Evolutionary conservation across 495 filamentous ascomycete genomes (phyloP).

Genomic region (Aspergillus homomorphus): DNA sequence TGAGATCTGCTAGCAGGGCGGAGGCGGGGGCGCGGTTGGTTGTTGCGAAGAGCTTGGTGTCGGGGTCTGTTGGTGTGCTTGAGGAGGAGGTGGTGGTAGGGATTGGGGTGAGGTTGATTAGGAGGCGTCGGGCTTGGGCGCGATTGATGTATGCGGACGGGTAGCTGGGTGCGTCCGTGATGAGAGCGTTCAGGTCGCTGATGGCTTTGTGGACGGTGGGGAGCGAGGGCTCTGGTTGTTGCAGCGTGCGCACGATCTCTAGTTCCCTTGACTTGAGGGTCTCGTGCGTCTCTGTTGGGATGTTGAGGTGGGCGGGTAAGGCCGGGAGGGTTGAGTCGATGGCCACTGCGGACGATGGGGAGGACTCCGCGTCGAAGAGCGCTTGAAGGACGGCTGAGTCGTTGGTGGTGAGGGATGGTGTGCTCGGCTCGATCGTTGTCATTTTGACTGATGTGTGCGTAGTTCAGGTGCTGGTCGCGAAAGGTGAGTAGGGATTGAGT

Average conservation of each 20-base stretch:
- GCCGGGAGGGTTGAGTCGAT: slow-evolving; percentile 58
- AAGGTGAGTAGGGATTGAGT: neutral
- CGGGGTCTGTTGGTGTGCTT: slow-evolving; percentile 10
- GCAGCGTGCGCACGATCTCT: slow-evolving; percentile 31
- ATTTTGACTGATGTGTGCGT: slow-evolving; percentile 15
- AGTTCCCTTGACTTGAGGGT: slow-evolving; percentile 29
- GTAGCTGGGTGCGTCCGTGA: slow-evolving; percentile 60
- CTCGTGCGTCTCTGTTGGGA: slow-evolving; percentile 21
- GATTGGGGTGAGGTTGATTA: slow-evolving; percentile 22
- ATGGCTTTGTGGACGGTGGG: slow-evolving; percentile 30
- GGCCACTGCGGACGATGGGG: slow-evolving; percentile 50
- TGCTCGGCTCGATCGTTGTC: slow-evolving; percentile 42
- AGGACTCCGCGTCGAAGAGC: slow-evolving; percentile 76
- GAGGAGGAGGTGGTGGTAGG: slow-evolving; percentile 6
- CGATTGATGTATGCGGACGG: slow-evolving; percentile 75
- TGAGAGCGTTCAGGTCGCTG: slow-evolving; percentile 49
- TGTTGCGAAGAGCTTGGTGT: slow-evolving; percentile 19
- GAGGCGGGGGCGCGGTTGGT: slow-evolving; percentile 25
- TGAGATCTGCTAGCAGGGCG: slow-evolving; percentile 58
- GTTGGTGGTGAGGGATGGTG: slow-evolving; percentile 57
- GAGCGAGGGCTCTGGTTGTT: slow-evolving; percentile 16
- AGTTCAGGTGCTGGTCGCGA: neutral
- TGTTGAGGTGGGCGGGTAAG: slow-evolving; percentile 46
- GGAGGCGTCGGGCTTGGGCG: slow-evolving; percentile 64
- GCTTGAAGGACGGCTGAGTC: slow-evolving; percentile 71